A percentile compares a stretch with the other conserved stretches of the same genome.
Evolutionary conservation across 176 grass and related monocot species (phyloP).

Genomic region (Canna indica): DNA sequence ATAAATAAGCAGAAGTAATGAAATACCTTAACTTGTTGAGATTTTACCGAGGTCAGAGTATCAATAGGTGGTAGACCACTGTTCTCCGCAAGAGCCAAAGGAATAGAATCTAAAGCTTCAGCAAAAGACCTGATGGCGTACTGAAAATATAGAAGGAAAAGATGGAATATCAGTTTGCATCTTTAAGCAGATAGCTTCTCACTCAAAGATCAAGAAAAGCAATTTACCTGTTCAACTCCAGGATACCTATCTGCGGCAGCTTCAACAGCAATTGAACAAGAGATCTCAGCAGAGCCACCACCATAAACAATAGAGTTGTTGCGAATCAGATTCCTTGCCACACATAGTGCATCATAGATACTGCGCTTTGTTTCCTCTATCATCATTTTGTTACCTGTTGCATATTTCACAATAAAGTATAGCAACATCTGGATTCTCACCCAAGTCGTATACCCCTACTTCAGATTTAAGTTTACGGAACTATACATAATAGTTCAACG

Average conservation of each 20-base stretch:
- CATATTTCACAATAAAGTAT: no score
- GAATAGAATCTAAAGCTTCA: conserved; percentile 61
- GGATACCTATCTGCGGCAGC: conserved; percentile 55
- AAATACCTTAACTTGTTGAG: conserved; percentile 73
- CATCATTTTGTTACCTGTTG: conserved; percentile 82
- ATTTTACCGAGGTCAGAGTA: conserved; percentile 69
- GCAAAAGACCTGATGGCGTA: conserved; percentile 92
- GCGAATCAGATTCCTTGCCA: conserved; percentile 79
- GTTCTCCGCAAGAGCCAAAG: conserved; percentile 80
- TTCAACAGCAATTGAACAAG: conserved; percentile 70
- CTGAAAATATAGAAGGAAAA: conserved; percentile 28
- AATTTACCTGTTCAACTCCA: conserved; percentile 72
- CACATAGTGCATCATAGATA: conserved; percentile 66
- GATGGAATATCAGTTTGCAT: not conserved
- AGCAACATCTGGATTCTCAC: no score
- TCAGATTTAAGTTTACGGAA: no score
- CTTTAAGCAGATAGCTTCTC: not conserved
- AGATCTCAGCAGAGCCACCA: conserved; percentile 72
- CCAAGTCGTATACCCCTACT: no score
- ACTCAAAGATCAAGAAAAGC: not conserved
- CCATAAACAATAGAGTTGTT: conserved; percentile 79
- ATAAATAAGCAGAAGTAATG: not conserved
- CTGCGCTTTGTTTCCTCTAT: conserved; percentile 87
- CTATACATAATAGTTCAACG: no score
- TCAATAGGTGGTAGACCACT: conserved; percentile 68